Percentiles rank a stretch among this genome's conserved stretches.
Evolutionary conservation across 2,329 filamentous ascomycete species (phyloP).

Genomic region (Dothideomycetes sp.): DNA sequence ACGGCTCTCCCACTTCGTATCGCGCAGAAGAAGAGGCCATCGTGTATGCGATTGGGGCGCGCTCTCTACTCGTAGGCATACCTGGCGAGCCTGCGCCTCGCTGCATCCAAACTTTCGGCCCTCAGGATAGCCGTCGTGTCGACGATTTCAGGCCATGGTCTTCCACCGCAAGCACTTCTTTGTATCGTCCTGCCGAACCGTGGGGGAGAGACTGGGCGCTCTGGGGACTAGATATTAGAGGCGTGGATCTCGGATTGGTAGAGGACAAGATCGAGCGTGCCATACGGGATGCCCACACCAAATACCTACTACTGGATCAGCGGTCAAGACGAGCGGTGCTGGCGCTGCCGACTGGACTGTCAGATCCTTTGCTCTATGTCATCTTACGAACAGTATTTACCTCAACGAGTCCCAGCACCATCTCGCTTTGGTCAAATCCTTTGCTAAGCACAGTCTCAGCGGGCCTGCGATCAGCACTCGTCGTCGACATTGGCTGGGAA

Average conservation of each 20-base stretch:
- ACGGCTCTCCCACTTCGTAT: constrained; percentile 46
- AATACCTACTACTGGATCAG: constrained; percentile 60
- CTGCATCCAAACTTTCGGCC: constrained; percentile 62
- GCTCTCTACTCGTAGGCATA: constrained; percentile 72
- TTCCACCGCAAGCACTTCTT: constrained; percentile 34
- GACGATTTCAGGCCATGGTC: constrained; percentile 72
- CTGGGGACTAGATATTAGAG: constrained; percentile 65
- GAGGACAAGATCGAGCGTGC: constrained; percentile 79
- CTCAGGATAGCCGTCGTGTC: constrained; percentile 62
- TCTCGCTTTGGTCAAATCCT: constrained; percentile 70
- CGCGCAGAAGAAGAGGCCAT: constrained; percentile 64
- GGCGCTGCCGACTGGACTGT: constrained; percentile 65
- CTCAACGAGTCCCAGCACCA: constrained; percentile 64
- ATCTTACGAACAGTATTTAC: constrained; percentile 74
- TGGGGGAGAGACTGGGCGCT: constrained; percentile 62
- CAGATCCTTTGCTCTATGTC: constrained; percentile 65
- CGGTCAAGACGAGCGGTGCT: constrained; percentile 57
- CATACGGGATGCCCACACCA: constrained; percentile 70
- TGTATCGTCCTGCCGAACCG: constrained; percentile 15
- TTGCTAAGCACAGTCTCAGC: constrained; percentile 66
- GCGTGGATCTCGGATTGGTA: constrained; percentile 65
- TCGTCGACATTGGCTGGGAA: constrained; percentile 86
- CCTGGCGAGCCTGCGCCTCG: constrained; percentile 67
- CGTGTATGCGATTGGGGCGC: constrained; percentile 71
- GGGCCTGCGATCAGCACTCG: constrained; percentile 72